phyloP scores from a whole-genome alignment of 2,329 filamentous ascomycete species.

The Pseudogymnoascus sp. region DNA sequence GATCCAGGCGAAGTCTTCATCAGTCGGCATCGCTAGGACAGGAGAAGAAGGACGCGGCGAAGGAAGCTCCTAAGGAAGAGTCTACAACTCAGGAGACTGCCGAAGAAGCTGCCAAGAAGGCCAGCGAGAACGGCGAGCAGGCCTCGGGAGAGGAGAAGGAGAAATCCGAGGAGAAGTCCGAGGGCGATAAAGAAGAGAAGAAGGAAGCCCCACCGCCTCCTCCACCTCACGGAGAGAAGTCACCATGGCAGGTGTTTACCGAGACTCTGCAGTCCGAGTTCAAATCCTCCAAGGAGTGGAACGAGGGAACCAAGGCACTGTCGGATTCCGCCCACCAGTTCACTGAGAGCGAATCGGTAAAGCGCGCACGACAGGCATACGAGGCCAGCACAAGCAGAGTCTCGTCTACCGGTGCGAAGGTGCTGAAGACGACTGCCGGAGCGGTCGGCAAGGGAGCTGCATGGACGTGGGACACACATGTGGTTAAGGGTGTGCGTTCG shows the following conservation, averaged over 20 bases:
- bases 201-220: constrained; percentile 68
- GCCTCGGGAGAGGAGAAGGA: constrained; percentile 31
- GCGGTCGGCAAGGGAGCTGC: constrained; percentile 83
- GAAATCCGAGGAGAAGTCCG: constrained; percentile 37
- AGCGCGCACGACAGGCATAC: constrained; percentile 77
- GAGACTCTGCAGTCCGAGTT: constrained; percentile 94
- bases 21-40: constrained; percentile 20
- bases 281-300: constrained; percentile 97
- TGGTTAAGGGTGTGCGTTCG: constrained; percentile 83
- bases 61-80: constrained; percentile 11
- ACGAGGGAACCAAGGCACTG: constrained; percentile 93
- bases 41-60: constrained; percentile 17
- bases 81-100: constrained; percentile 16
- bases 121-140: constrained; percentile 30
- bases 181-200: constrained; percentile 41
- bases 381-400: constrained; percentile 79
- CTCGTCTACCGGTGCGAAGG: constrained; percentile 66
- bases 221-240: constrained; percentile 96
- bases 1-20: constrained; percentile 21
- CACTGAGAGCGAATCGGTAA: constrained; percentile 83
- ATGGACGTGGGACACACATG: constrained; percentile 95
- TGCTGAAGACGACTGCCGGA: constrained; percentile 75
- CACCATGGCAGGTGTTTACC: constrained; percentile 96
- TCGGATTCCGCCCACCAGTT: constrained; percentile 85
- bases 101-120: constrained; percentile 28